Evolutionary conservation across 2,329 filamentous ascomycete genomes (phyloP).

Genomic region (Xylaria polymorpha): DNA sequence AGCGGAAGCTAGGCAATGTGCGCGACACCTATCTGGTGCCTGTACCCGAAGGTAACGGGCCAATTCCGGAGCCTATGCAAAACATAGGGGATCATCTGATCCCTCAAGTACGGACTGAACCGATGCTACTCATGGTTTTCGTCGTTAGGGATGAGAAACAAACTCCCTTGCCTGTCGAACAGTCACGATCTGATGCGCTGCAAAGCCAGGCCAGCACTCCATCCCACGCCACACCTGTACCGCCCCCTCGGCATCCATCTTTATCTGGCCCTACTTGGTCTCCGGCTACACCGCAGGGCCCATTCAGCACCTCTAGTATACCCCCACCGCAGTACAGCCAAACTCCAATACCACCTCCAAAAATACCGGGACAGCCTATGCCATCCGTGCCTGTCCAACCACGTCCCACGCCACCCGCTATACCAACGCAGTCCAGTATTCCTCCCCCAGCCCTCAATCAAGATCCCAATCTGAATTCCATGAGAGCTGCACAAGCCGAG

Average conservation of each 20-base stretch:
- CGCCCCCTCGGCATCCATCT: conserved; percentile 59
- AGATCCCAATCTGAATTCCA: conserved; percentile 53
- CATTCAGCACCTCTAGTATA: conserved; percentile 43
- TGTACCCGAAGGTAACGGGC: conserved; percentile 75
- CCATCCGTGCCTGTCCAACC: conserved; percentile 35
- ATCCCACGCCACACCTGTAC: conserved; percentile 46
- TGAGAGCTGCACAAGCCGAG: conserved; percentile 58
- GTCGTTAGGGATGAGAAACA: conserved; percentile 76
- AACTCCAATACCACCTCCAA: conserved; percentile 50
- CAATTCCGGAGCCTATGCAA: conserved; percentile 86
- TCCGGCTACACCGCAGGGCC: conserved; percentile 59
- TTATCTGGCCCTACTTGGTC: conserved; percentile 65
- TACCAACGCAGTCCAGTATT: conserved; percentile 35
- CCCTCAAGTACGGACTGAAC: conserved; percentile 76
- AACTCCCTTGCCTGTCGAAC: conserved; percentile 50
- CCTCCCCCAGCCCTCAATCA: conserved; percentile 44
- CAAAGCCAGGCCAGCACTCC: conserved; percentile 48
- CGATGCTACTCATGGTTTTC: conserved; percentile 84
- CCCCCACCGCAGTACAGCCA: conserved; percentile 48
- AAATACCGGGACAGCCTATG: conserved; percentile 49
- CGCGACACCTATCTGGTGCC: conserved; percentile 94
- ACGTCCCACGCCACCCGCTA: conserved; percentile 28
- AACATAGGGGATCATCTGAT: conserved; percentile 88
- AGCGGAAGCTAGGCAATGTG: conserved; percentile 78
- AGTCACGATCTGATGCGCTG: conserved; percentile 41